Evolutionary conservation across 768 basidiomycete species (phyloP).

Genomic region (Phaeotremella skinneri): DNA sequence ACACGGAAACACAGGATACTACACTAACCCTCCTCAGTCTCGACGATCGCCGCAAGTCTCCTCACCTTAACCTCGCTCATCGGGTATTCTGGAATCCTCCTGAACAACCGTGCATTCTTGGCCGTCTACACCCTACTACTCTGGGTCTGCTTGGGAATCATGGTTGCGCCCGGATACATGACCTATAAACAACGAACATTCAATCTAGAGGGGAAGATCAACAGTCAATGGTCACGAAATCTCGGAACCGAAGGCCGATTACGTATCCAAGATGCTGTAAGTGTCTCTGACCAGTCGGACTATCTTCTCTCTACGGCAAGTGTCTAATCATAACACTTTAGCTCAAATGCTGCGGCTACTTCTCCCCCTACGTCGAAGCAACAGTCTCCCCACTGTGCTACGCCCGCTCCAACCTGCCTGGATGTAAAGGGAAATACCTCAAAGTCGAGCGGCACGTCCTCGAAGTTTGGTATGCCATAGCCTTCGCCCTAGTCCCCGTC

Average conservation of each 20-base stretch:
- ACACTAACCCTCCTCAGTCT: conserved; percentile 52
- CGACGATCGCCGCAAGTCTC: conserved; percentile 64
- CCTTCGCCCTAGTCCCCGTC: conserved; percentile 67
- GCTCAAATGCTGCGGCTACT: conserved; percentile 77
- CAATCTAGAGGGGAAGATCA: conserved; percentile 79
- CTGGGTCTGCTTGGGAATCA: conserved; percentile 70
- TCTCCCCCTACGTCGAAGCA: conserved; percentile 74
- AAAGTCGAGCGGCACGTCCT: conserved; percentile 61
- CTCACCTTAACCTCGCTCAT: conserved; percentile 65
- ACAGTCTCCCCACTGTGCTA: conserved; percentile 73
- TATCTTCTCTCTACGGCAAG: neutral
- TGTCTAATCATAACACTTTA: conserved; percentile 41
- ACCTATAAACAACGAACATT: conserved; percentile 71
- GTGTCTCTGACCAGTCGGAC: conserved; percentile 16
- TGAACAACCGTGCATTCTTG: conserved; percentile 80
- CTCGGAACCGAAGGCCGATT: conserved; percentile 64
- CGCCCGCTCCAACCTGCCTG: conserved; percentile 66
- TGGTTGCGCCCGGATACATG: conserved; percentile 73
- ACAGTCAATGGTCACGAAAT: conserved; percentile 68
- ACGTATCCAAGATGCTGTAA: conserved; percentile 63
- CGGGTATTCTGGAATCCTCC: conserved; percentile 74
- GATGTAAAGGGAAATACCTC: conserved; percentile 68
- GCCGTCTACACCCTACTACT: conserved; percentile 69
- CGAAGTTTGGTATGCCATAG: conserved; percentile 63
- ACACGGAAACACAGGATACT: neutral